Base-by-base conservation (phyloP, 1,284 basidiomycete species). In the Ustilago lituana region DNA sequence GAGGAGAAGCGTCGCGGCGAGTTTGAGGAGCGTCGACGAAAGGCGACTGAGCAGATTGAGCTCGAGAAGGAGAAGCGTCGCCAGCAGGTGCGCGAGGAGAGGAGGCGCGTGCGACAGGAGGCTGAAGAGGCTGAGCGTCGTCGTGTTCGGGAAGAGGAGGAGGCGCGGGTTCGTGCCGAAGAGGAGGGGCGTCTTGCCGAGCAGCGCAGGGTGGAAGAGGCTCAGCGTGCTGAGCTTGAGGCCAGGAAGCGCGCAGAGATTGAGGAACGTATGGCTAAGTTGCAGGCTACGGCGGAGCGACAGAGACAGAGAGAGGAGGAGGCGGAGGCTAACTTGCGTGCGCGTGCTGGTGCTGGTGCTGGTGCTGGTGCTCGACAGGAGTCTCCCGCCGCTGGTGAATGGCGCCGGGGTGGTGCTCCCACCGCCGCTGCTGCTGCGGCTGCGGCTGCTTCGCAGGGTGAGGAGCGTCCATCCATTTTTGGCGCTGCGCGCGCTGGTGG, bases 41-140 rank as follows among this genome's bases (percentile, higher is more conserved):
- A 83, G 31, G 90, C 93, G 4, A 77, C 85, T 66, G 85, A 84
- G 80, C 92, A 90, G 86, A 89, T 94, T 73, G 90, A 89, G 69
- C 88, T 90, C 78, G 94, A 95, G 84, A 96, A 94, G 86, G 87
- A 87, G 48, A 89, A 89, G 85, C 86, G 89, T 76, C 73, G 77
- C 31, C 62, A 70, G 36, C 66, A 79, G 47, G 56, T 74, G 9
- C 40, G 62, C 15, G 56, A 57, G 32, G 58, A 77, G 47, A 50
- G 65, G 36, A 64, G 67, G 38, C 57, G 53, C 41, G 62, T 72
- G 45, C 48, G 51, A 27, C 54, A 64, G 41, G 77, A 74, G 51
- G 67, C 69, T 20, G 74, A 79, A 50, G 77, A 76, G 36, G 79
- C 75, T 37, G 77, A 79, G 45, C 56, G 65, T 31, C 56, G 52